Evolutionary conservation across 2,329 filamentous ascomycete genomes (phyloP).

Genomic region (Diaporthe caulivora): DNA sequence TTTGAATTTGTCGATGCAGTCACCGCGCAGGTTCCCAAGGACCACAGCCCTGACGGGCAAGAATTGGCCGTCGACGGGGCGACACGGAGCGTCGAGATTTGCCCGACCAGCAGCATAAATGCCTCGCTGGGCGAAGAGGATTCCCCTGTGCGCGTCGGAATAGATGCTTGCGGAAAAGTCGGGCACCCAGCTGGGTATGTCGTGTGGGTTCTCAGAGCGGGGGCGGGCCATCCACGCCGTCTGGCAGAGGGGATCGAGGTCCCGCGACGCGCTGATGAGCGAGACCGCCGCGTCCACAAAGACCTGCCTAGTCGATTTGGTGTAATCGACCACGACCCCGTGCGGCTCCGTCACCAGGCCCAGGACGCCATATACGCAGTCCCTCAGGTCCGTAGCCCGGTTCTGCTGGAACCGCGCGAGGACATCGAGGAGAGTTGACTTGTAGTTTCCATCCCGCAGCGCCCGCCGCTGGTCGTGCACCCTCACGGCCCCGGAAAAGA

Average conservation of each 20-base stretch:
- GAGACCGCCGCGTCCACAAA: slow-evolving; percentile 25
- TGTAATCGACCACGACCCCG: slow-evolving; percentile 40
- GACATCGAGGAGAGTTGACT: slow-evolving; percentile 39
- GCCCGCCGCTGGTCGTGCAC: slow-evolving; percentile 37
- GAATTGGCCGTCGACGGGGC: not conserved
- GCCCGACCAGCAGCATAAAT: not conserved
- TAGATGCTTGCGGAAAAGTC: not conserved
- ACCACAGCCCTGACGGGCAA: not conserved
- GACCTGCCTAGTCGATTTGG: slow-evolving; percentile 27
- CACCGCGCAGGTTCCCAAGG: not conserved
- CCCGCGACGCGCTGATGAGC: slow-evolving; percentile 32
- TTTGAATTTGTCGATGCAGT: not conserved
- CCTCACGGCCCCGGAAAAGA: not conserved
- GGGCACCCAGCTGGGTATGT: not conserved
- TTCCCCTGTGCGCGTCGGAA: not conserved
- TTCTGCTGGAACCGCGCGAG: slow-evolving; percentile 38
- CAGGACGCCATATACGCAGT: slow-evolving; percentile 39
- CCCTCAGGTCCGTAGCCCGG: slow-evolving; percentile 38
- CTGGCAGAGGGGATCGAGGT: slow-evolving; percentile 42
- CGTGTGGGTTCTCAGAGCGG: not conserved
- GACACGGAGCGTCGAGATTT: not conserved
- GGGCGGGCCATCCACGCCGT: slow-evolving; percentile 35
- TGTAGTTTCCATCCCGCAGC: slow-evolving; percentile 11
- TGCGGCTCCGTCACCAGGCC: slow-evolving; percentile 32
- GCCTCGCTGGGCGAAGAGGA: not conserved